Base-by-base conservation (phyloP, 345 rosid genomes). In the Corchorus olitorius region DNA sequence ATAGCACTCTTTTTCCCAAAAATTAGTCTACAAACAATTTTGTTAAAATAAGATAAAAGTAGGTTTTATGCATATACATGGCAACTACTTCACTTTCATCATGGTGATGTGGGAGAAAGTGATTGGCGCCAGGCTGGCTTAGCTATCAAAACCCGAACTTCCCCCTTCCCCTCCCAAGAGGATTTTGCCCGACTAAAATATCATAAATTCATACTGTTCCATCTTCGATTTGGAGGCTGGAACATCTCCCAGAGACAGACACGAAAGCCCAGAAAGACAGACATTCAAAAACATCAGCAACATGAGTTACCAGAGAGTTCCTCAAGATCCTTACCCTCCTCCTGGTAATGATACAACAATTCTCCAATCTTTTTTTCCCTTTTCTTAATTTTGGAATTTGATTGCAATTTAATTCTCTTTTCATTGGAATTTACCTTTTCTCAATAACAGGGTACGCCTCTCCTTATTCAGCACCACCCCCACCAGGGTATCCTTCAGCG, bases 261-360 rank as follows among this genome's bases (percentile, higher is more conserved):
- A 5, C 37, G 33, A 13, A 75, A 39, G 3, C 56, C 45, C 14
- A 66, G 4, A 34, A 11, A 46, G n/a, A 27, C 27, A 65, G 48
- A 12, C 27, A 27, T 27, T 27, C 27, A 27, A 22, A 7, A 27
- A 1, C 33, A 37, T 37, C 46, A 17, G 15, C 60, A 35, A 49
- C 6, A 90, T 92, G 94, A 92, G 93, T 81, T 92, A 92, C 91
- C 86, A 89, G 50, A 87, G 75, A 79, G 77, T 56, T 60, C 86
- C 89, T 58, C 87, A 83, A 59, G 89, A 89, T 8, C 87, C 84
- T 48, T 89, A 87, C 52, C 88, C 90, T 80, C 90, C 92, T 76
- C 90, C 89, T 72, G 94, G 97, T 89, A 59, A 46, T 59, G 0
- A 14, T 6, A 10, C 22, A 1, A 13, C 3, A 20, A 58, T 4